Percentiles rank a stretch among this genome's conserved stretches.
These are phyloP conservation scores for Diophrys appendiculata DNA, from an alignment of 73 alveolate genomes.

Conservation along the genomic window DNA sequence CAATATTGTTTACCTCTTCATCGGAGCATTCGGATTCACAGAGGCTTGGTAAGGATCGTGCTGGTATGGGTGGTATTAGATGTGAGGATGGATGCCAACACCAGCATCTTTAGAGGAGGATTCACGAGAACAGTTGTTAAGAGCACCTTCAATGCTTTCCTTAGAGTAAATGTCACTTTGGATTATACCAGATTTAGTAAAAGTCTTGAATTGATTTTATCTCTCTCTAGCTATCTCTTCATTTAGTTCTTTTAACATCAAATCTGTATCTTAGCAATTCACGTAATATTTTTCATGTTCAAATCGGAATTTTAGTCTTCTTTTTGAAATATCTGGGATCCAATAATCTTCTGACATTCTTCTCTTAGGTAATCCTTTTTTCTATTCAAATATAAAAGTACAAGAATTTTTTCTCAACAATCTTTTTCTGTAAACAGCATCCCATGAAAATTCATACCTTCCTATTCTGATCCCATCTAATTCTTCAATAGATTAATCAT, in stretches of 20 bases:
- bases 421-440: not conserved
- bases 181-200: no score
- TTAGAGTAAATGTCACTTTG: not conserved
- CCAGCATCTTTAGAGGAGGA: not conserved
- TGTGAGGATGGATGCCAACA: no score
- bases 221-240: not conserved
- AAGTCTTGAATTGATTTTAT: not conserved
- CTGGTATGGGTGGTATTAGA: no score
- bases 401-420: not conserved
- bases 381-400: not conserved
- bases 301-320: not conserved
- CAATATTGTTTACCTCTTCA: no score
- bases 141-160: no score
- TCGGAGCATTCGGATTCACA: no score
- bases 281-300: not conserved
- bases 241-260: no score
- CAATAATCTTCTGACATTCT: not conserved
- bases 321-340: not conserved
- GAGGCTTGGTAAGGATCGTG: no score
- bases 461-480: not conserved
- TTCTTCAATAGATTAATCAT: no score
- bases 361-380: not conserved
- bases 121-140: no score
- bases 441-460: not conserved
- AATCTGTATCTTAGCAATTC: not conserved